These are phyloP conservation scores for Cyclotella cryptica DNA, from an alignment of 108 stramenopile genomes.

Conservation along the genomic window DNA sequence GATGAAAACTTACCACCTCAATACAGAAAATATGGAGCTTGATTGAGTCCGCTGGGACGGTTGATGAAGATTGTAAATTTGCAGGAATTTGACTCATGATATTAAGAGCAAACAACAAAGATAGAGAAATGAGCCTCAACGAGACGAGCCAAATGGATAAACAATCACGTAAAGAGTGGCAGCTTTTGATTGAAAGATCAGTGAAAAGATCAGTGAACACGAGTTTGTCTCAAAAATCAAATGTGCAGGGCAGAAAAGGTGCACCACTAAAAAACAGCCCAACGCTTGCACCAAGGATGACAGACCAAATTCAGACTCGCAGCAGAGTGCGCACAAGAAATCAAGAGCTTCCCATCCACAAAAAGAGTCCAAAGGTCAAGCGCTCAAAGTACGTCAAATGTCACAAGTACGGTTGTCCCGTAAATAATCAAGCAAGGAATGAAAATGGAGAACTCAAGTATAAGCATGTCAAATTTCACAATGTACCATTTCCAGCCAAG, in stretches of 20 bases:
- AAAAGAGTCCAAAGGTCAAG: conserved; percentile 9
- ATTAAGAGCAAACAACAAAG: not conserved
- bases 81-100: not conserved
- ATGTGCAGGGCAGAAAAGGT: not conserved
- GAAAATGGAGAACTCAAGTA: not conserved
- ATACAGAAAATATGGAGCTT: conserved; percentile 4
- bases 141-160: not conserved
- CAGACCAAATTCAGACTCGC: not conserved
- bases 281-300: too few species aligned
- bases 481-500: not conserved
- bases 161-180: not conserved
- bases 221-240: not conserved
- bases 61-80: not conserved
- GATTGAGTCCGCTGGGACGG: not conserved
- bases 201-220: not conserved
- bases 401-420: conserved; percentile 1
- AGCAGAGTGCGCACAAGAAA: not conserved
- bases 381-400: not conserved
- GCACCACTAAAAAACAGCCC: not conserved
- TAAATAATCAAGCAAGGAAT: not conserved
- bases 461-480: not conserved
- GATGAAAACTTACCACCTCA: too few species aligned
- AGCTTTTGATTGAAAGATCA: not conserved
- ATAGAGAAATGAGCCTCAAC: not conserved
- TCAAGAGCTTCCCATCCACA: not conserved